Conservation (phyloP, 2,329 filamentous ascomycete species). For the Aplosporella prunicola region DNA sequence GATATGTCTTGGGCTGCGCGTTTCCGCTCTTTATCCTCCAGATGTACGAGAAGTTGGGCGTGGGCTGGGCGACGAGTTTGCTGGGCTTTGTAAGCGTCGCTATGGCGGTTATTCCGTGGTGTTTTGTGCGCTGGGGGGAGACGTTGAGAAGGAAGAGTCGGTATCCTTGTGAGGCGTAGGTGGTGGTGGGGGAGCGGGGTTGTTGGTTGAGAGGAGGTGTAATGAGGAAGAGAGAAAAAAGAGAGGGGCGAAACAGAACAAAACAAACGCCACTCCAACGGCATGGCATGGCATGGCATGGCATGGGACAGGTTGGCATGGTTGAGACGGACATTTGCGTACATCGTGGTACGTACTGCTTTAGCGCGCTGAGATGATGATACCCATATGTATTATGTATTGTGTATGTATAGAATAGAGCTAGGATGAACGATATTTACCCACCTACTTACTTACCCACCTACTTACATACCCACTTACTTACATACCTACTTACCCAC, state of each 20-base stretch:
- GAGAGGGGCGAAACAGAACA: no score
- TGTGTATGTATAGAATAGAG: no score
- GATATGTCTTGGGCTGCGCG: conserved; percentile 46
- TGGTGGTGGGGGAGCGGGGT: neutral
- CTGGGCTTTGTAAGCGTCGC: conserved; percentile 30
- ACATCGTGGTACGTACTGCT: no score
- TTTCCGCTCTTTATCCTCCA: conserved; percentile 55
- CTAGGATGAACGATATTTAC: no score
- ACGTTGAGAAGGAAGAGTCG: conserved; percentile 1
- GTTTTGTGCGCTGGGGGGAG: conserved; percentile 6
- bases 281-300: neutral
- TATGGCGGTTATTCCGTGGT: conserved; percentile 29
- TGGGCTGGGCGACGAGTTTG: conserved; percentile 31
- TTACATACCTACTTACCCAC: no score
- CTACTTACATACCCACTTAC: no score
- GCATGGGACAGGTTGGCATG: no score
- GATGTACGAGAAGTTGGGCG: conserved; percentile 26
- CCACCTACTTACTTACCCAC: no score
- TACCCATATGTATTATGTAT: no score
- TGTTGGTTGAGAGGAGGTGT: neutral
- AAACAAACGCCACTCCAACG: no score
- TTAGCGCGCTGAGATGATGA: no score
- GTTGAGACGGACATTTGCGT: no score
- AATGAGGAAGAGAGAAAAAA: neutral
- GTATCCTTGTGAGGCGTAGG: conserved; percentile 9